Evolutionary conservation across 2,329 filamentous ascomycete species (phyloP), one percentile per base, ranked within the genome.

Genomic region (Diplodia mutila): DNA sequence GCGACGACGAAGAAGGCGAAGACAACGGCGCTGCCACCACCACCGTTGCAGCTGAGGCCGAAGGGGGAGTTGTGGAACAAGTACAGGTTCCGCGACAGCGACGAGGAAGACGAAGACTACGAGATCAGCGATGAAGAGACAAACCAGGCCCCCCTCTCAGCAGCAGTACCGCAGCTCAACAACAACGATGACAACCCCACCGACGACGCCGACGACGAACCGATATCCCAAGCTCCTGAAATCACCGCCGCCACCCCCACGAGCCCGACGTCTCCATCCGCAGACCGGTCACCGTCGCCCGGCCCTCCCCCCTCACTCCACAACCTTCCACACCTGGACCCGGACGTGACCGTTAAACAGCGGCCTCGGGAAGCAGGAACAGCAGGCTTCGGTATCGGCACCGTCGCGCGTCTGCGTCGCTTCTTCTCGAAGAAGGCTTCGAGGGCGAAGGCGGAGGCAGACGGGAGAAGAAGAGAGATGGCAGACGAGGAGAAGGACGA

Each of bases 1-100:
- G 1, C 39, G 94, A 91, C 77, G 98, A 98, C 77, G 95, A 99
- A 79, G 90, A 32, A 5, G 29, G 8, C 29, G 29, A 1, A 5
- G 29, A 8, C 29, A 7, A 5, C 29, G 8, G 6, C 29, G 8
- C 29, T 8, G 29, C 29, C 29, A 8, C 29, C 29, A 32, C 29
- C 29, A 5, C 92, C 12, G 96, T 92, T 1, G 94, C 94, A 1
- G 95, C 82, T 84, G 46, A 85, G 83, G 83, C 74, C 81, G 66
- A 12, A 87, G 91, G 73, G 97, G 89, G 94, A 89, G 86, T 39
- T 27, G 37, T 39, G 42, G 55, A 27, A 25, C 53, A 34, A 57
- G 29, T 32, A 37, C 54, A 57, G 32, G n/a, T 57, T 57, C 54
- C 32, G n/a, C 12, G 54, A 57, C 29, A 39, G 37, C 54, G 54